Evolutionary conservation across 495 filamentous ascomycete species (phyloP).

Genomic region (Pyronema omphalodes): DNA sequence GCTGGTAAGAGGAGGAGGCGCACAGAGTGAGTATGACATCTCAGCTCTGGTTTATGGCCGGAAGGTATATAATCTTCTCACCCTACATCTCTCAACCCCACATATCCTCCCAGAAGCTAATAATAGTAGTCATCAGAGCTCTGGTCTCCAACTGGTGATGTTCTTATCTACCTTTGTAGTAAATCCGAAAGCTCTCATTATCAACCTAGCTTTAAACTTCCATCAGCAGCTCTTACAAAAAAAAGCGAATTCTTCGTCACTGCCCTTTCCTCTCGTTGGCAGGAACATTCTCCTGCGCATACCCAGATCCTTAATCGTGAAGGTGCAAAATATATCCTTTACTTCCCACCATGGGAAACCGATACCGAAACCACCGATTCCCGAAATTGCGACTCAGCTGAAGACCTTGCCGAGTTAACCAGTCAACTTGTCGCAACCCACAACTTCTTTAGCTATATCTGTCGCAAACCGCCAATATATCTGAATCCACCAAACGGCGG

Average conservation of each 20-base stretch:
- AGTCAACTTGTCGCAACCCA: slow-evolving; percentile 3
- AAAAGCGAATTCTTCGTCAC: slow-evolving; percentile 4
- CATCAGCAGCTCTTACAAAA: not conserved
- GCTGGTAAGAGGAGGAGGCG: not conserved
- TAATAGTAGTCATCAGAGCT: not conserved
- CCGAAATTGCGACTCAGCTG: not conserved
- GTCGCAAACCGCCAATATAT: not conserved
- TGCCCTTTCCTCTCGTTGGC: slow-evolving; percentile 1
- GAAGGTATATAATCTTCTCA: slow-evolving; percentile 1
- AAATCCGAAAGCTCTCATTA: not conserved
- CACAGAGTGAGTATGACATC: slow-evolving; percentile 1
- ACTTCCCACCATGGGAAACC: slow-evolving; percentile 6
- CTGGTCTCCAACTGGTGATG: slow-evolving; percentile 3
- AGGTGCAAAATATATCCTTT: not conserved
- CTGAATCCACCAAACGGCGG: not conserved
- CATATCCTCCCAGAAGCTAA: not conserved
- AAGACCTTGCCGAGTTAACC: not conserved
- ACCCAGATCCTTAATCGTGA: not conserved
- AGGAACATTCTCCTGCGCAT: not conserved
- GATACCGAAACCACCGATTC: not conserved
- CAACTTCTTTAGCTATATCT: slow-evolving; percentile 5
- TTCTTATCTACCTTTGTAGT: slow-evolving; percentile 1
- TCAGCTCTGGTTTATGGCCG: not conserved
- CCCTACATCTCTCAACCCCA: not conserved
- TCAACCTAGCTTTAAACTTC: not conserved